phyloP scores from a whole-genome alignment of 73 alveolate species.

The Uronychia binucleata region DNA sequence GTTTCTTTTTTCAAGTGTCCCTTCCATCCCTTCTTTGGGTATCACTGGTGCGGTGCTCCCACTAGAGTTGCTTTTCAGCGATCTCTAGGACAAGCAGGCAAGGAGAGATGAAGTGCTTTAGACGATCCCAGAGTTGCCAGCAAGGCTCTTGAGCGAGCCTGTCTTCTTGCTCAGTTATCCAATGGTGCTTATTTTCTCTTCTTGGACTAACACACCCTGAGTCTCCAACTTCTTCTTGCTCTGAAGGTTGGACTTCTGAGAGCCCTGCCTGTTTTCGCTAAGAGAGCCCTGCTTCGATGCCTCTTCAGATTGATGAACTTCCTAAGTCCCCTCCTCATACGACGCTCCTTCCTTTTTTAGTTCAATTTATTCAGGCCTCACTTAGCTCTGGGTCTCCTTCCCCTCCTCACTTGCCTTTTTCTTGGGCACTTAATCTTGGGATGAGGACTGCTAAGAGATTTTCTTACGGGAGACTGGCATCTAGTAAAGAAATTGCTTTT shows the following conservation, averaged over 20 bases:
- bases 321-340: no score
- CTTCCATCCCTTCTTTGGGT: not conserved
- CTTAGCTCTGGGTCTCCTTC: no score
- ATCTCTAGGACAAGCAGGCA: not conserved
- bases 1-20: not conserved
- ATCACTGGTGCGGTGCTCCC: not conserved
- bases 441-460: constrained; percentile 1
- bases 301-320: no score
- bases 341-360: no score
- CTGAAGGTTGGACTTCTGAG: no score
- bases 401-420: not conserved
- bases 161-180: not conserved
- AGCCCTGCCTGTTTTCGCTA: no score
- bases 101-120: not conserved
- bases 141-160: not conserved
- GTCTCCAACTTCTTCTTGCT: no score
- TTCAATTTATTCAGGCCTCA: no score
- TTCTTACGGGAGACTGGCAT: not conserved
- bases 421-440: no score
- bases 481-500: not conserved
- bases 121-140: not conserved
- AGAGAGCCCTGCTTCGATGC: no score
- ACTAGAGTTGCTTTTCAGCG: not conserved
- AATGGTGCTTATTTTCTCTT: no score
- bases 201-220: no score